Percentiles rank a stretch among this genome's conserved stretches.
Conservation (phyloP, 495 filamentous ascomycete genomes). For the Lophiostoma macrostomum region DNA sequence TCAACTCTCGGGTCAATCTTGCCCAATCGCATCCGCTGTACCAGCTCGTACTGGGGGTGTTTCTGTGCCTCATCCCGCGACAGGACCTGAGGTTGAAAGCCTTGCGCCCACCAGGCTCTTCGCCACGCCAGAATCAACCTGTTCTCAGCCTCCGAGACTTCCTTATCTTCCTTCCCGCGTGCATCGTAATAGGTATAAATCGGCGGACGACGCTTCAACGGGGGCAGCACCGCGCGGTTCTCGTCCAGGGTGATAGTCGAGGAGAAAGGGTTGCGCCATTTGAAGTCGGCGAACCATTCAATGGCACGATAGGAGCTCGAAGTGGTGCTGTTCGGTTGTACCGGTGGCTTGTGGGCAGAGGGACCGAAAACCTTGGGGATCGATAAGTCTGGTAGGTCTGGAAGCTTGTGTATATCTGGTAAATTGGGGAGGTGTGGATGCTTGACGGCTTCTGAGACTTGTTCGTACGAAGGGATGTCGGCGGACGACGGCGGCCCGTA, state of each 20-base stretch:
- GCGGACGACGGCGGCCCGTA: slow-evolving; percentile 24
- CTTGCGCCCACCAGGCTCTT: slow-evolving; percentile 89
- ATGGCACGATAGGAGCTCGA: slow-evolving; percentile 56
- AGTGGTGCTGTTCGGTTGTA: slow-evolving; percentile 67
- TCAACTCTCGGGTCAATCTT: slow-evolving; percentile 49
- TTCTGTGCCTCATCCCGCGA: slow-evolving; percentile 78
- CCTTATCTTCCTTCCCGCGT: slow-evolving; percentile 57
- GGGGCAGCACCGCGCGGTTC: slow-evolving; percentile 80
- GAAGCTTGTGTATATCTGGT: slow-evolving; percentile 15
- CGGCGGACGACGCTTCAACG: slow-evolving; percentile 65
- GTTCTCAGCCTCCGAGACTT: slow-evolving; percentile 65
- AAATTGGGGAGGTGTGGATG: slow-evolving; percentile 40
- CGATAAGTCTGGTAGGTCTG: too few relatives aligned
- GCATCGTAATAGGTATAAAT: slow-evolving; percentile 92
- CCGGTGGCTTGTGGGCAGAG: slow-evolving; percentile 65
- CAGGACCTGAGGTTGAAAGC: slow-evolving; percentile 82
- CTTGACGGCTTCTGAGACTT: slow-evolving; percentile 33
- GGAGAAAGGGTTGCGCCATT: slow-evolving; percentile 88
- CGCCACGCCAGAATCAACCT: slow-evolving; percentile 83
- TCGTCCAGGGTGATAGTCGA: slow-evolving; percentile 81
- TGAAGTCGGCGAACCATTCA: slow-evolving; percentile 84
- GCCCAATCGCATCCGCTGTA: slow-evolving; percentile 62
- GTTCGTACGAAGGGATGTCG: slow-evolving; percentile 40
- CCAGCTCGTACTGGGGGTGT: slow-evolving; percentile 70
- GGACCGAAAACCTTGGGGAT: too few relatives aligned